Evolutionary conservation across 2,329 filamentous ascomycete genomes (phyloP), one percentile per base, ranked within the genome.

Genomic region (Furcasterigmium sp.): DNA sequence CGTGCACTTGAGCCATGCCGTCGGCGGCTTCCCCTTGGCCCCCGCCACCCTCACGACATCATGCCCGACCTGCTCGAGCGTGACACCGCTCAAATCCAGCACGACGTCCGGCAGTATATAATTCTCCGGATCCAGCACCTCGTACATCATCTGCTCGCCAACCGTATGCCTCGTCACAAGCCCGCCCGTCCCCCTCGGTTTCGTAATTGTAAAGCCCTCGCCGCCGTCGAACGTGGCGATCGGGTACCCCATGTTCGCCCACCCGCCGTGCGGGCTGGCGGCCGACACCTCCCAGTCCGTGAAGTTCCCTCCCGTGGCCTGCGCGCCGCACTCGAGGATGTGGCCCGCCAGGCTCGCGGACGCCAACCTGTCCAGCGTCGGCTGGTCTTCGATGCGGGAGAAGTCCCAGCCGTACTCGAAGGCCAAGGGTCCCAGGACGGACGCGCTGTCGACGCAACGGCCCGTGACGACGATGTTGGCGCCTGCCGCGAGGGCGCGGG

Each of bases 231-330:
- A 43, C 15, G 41, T 17, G 34, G 26, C 35, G 35, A 43, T 37
- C 5, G 41, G 41, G 19, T 43, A 43, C 15, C 41, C 41, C 41
- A 43, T 43, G 41, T 43, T 43, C 17, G 34, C 41, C 41, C 41
- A 43, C 15, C 41, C 41, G n/a, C 41, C 41, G 23, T 43, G 26
- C 14, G 20, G 5, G 11, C 41, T 38, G 9, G 34, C 41, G 8
- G 41, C 41, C 3, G 41, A 43, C 8, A 43, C 10, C 34, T 43
- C 34, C 41, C 41, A 43, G 18, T 43, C 41, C 14, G 41, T 43
- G 19, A 43, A 43, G 23, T 43, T 43, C 11, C 41, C 41, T 10
- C 41, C 41, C 14, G 41, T 43, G 11, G 41, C 34, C 29, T 43
- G 41, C 5, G 41, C 41, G 15, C 41, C 41, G 19, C 41, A 43